Evolutionary conservation across 768 basidiomycete genomes (phyloP).

Genomic region (Kwoniella dendrophila): DNA sequence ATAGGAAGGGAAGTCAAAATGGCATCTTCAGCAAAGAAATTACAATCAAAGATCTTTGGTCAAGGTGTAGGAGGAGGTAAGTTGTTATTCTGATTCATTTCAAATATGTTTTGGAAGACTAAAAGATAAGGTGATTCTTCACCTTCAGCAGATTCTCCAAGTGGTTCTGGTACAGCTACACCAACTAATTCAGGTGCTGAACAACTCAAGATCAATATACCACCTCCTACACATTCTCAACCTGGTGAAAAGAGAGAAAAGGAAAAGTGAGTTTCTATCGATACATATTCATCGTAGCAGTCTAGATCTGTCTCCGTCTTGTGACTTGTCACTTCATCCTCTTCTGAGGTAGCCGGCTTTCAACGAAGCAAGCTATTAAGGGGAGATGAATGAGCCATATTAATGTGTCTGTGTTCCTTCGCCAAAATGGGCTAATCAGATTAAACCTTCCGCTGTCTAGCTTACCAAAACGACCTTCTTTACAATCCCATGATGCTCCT

Average conservation of each 20-base stretch:
- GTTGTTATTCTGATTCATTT: background rate
- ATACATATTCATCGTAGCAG: no score
- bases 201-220: constrained; percentile 52
- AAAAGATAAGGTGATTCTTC: background rate
- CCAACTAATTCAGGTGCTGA: constrained; percentile 23
- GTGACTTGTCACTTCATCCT: no score
- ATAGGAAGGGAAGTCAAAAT: constrained; percentile 45
- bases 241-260: constrained; percentile 39
- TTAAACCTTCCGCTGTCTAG: constrained; percentile 11
- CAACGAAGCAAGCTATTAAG: no score
- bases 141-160: constrained; percentile 6
- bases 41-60: constrained; percentile 73
- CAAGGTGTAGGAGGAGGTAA: constrained; percentile 19
- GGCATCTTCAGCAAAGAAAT: constrained; percentile 63
- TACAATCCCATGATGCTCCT: constrained; percentile 27
- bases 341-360: no score
- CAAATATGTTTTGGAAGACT: no score
- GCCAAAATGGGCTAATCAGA: background rate
- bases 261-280: constrained; percentile 53
- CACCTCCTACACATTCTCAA: constrained; percentile 28
- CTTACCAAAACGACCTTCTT: constrained; percentile 50
- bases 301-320: no score
- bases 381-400: no score
- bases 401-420: background rate
- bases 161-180: constrained; percentile 31